These are phyloP conservation scores for Talaromyces albobiverticillius DNA, from an alignment of 2,329 filamentous ascomycete genomes.

Conservation along the genomic window DNA sequence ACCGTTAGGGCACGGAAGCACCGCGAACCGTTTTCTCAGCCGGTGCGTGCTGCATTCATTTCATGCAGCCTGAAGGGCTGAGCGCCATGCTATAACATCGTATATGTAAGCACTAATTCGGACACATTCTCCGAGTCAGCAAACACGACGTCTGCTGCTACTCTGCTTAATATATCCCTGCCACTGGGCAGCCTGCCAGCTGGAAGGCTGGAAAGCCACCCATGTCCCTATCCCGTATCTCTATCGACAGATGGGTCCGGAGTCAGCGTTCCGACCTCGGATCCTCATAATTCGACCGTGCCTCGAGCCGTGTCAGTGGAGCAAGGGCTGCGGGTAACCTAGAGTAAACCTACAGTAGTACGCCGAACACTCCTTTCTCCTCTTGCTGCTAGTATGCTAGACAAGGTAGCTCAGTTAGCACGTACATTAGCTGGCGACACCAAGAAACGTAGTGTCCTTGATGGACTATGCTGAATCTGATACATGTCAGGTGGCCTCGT, in stretches of 20 bases:
- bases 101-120: neutral
- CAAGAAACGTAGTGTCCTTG: neutral
- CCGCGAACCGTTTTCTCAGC: too few species aligned
- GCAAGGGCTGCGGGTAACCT: neutral
- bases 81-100: neutral
- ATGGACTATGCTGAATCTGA: neutral
- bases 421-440: too few species aligned
- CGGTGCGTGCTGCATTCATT: neutral
- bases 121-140: neutral
- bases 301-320: neutral
- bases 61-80: conserved; percentile 1
- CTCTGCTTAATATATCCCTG: too few species aligned
- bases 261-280: neutral
- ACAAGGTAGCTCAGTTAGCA: too few species aligned
- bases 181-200: too few species aligned
- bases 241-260: neutral
- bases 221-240: too few species aligned
- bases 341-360: too few species aligned
- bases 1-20: too few species aligned
- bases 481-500: neutral
- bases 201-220: too few species aligned
- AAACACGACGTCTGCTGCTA: neutral
- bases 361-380: neutral
- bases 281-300: neutral
- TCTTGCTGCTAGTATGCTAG: too few species aligned